These are phyloP conservation scores for Nannizzia gypsea DNA, from an alignment of 2,329 filamentous ascomycete species.

Conservation along the genomic window DNA sequence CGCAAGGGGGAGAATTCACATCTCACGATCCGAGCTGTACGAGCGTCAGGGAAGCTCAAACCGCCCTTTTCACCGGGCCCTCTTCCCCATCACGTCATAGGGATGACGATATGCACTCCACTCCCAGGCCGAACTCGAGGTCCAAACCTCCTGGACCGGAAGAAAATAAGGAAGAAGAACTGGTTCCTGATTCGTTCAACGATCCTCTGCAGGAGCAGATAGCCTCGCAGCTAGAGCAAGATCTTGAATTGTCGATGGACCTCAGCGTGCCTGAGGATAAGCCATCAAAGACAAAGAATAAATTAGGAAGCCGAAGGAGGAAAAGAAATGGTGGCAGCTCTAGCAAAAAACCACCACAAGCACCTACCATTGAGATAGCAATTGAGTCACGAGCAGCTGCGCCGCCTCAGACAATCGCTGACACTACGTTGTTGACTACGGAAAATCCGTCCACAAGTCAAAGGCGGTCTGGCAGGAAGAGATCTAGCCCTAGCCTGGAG, in stretches of 20 bases:
- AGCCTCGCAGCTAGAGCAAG: constrained; percentile 36
- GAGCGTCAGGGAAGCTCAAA: background rate
- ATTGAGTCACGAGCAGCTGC: background rate
- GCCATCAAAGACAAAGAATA: constrained; percentile 6
- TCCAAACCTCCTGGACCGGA: background rate
- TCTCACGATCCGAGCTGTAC: background rate
- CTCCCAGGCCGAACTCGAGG: background rate
- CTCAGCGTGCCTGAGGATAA: constrained; percentile 11
- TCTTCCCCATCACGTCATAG: background rate
- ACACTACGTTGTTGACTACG: too few species aligned
- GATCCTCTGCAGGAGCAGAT: constrained; percentile 35
- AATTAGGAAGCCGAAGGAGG: constrained; percentile 22
- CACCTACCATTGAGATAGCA: background rate
- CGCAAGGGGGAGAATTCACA: background rate
- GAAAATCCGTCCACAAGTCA: background rate
- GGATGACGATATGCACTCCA: background rate
- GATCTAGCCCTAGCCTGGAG: background rate
- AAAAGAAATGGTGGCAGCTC: constrained; percentile 7
- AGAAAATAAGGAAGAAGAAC: background rate
- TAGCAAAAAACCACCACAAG: background rate
- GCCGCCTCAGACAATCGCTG: background rate
- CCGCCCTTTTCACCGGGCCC: background rate
- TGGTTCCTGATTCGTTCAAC: constrained; percentile 25
- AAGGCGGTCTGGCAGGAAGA: background rate
- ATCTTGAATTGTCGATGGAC: constrained; percentile 31